phyloP scores from a whole-genome alignment of 192 early-diverging fungal genomes.

The Coemansia sp. region DNA sequence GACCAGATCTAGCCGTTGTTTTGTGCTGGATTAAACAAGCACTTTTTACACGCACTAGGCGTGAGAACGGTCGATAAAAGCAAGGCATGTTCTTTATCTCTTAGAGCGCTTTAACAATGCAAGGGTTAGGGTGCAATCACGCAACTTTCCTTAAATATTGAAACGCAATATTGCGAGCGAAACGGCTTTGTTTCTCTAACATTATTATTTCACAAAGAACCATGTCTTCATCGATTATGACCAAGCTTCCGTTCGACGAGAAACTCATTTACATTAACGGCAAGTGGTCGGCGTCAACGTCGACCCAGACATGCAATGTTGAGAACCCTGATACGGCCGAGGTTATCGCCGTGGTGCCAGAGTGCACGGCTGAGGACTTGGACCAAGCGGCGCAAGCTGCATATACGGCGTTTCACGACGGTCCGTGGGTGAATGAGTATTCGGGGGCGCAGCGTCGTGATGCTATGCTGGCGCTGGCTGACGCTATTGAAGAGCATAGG shows the following conservation, averaged over 20 bases:
- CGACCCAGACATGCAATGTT: constrained; percentile 15
- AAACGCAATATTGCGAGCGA: no score
- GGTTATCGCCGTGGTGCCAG: constrained; percentile 38
- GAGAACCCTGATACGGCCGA: constrained; percentile 47
- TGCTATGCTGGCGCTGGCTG: constrained; percentile 43
- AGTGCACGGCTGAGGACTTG: constrained; percentile 34
- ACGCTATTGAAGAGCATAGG: constrained; percentile 38
- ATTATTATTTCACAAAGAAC: no score
- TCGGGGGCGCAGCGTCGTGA: constrained; percentile 56
- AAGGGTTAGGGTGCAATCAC: no score
- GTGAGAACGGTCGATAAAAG: no score
- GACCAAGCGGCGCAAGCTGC: constrained; percentile 49
- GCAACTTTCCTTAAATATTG: no score
- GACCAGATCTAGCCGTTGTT: no score
- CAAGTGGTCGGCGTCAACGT: constrained; percentile 21
- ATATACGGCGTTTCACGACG: constrained; percentile 42
- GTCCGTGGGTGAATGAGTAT: constrained; percentile 48
- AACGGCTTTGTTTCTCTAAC: no score
- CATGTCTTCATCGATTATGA: constrained; percentile 7
- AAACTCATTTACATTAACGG: constrained; percentile 39
- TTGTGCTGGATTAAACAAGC: no score
- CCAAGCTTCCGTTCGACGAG: constrained; percentile 39
- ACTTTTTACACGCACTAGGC: no score
- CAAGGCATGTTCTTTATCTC: no score
- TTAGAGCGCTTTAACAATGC: no score